Evolutionary conservation across 495 filamentous ascomycete species (phyloP), one percentile per base, ranked within the genome.

Genomic region (Choiromyces venosus): DNA sequence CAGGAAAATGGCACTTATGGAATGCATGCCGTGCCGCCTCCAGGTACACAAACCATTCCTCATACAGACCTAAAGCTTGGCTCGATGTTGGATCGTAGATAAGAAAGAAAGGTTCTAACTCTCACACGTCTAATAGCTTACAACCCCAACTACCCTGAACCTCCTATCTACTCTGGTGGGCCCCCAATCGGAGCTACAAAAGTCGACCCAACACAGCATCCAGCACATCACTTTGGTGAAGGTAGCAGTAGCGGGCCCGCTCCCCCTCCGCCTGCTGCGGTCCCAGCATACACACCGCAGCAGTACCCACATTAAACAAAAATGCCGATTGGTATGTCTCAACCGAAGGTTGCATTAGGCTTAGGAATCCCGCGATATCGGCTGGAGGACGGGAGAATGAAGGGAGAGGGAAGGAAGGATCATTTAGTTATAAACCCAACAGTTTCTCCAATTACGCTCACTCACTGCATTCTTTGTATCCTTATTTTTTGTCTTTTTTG

Each of bases 1-100:
- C 70, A 76, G 10, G 74, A 77, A 46, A 73, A 71, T 66, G 80
- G 83, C 33, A 81, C 82, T 21, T 88, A 89, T 75, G 84, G 84
- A 70, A 89, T 90, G 87, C 81, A 90, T 40, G 71, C 83, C n/a
- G 84, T 89, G 77, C 78, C 84, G 18, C 87, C 88, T 61, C 89
- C 88, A 66, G 86, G 87, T 74, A 83, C 84, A 35, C 67, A n/a
- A 14, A 33, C 36, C 25, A 19, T 66, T 68, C 40, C 29, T 35
- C 67, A 39, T 68, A 72, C 77, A 74, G 35, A 68, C 44, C 52
- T 18, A 61, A 33, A 61, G 52, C 12, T 9, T 16, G 37, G 10
- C 29, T 67, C 38, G 42, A 25, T 1, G n/a, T 37, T 33, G 35
- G 38, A 44, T 44, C 64, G 38, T 37, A 44, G 56, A 65, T 21